Conservation (phyloP, 2,329 filamentous ascomycete genomes). For the Beauveria bassiana region DNA sequence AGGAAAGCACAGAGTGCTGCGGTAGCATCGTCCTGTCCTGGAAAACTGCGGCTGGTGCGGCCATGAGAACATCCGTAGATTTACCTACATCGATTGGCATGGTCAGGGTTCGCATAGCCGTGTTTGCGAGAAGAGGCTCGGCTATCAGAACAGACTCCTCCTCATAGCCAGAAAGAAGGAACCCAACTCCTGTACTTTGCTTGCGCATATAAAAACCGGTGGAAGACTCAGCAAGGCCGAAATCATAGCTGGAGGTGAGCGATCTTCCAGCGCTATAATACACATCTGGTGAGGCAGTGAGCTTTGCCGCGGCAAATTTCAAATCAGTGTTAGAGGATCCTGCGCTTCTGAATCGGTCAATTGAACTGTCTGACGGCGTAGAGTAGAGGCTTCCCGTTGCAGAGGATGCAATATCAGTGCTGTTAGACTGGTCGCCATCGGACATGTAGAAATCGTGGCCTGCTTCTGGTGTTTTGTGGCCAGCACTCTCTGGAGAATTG, state of each 20-base stretch:
- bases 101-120: constrained; percentile 40
- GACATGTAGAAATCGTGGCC: constrained; percentile 17
- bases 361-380: constrained; percentile 33
- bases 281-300: background rate
- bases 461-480: constrained; percentile 13
- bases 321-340: constrained; percentile 25
- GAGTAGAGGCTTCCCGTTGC: constrained; percentile 41
- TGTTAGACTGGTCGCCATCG: constrained; percentile 22
- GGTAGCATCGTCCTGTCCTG: constrained; percentile 16
- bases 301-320: constrained; percentile 12
- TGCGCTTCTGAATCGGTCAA: constrained; percentile 20
- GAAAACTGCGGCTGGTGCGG: constrained; percentile 33
- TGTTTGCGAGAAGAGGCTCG: constrained; percentile 29
- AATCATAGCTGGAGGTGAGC: background rate
- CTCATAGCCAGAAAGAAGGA: constrained; percentile 28
- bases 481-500: background rate
- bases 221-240: background rate
- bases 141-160: constrained; percentile 29
- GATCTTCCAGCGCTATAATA: background rate
- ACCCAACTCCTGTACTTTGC: background rate
- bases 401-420: constrained; percentile 36
- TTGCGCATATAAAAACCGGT: background rate
- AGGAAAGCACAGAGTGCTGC: background rate
- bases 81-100: constrained; percentile 39
- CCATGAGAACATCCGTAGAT: constrained; percentile 42